Evolutionary conservation across 495 filamentous ascomycete genomes (phyloP).

Genomic region (Elasticomyces elasticus): DNA sequence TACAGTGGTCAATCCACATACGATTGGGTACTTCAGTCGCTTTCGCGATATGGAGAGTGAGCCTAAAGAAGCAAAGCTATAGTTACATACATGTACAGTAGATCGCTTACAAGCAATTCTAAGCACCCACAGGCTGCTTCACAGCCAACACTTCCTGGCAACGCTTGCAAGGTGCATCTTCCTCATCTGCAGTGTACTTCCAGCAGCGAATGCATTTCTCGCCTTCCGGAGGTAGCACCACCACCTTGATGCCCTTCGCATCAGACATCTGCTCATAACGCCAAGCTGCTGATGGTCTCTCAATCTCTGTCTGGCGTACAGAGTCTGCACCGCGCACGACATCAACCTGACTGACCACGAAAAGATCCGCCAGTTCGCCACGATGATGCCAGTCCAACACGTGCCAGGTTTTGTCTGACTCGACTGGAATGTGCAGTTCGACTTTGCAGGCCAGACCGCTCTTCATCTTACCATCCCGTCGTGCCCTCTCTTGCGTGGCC

Average conservation of each 20-base stretch:
- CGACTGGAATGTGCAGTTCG: conserved; percentile 28
- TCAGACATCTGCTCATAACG: conserved; percentile 24
- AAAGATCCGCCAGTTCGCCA: conserved; percentile 59
- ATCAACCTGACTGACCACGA: conserved; percentile 56
- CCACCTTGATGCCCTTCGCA: conserved; percentile 40
- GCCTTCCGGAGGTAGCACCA: conserved; percentile 56
- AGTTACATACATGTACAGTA: conserved; percentile 1
- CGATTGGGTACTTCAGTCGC: conserved; percentile 14
- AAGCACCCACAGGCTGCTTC: neutral
- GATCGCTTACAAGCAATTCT: neutral
- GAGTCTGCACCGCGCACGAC: conserved; percentile 40
- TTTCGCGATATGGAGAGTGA: conserved; percentile 22
- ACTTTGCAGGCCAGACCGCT: conserved; percentile 65
- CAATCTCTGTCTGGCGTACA: neutral
- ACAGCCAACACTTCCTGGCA: conserved; percentile 58
- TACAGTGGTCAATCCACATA: conserved; percentile 56
- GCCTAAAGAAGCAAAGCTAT: conserved; percentile 17
- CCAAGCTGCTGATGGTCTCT: neutral
- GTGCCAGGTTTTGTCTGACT: conserved; percentile 16
- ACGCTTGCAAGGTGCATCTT: conserved; percentile 58
- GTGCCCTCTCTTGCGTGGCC: conserved; percentile 55
- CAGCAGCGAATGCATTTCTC: conserved; percentile 81
- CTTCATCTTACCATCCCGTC: conserved; percentile 55
- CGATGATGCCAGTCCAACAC: conserved; percentile 22
- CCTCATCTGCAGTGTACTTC: conserved; percentile 55